These are phyloP conservation scores for Grigorovia jiainica DNA, from an alignment of 805 yeast genomes.

Conservation along the genomic window DNA sequence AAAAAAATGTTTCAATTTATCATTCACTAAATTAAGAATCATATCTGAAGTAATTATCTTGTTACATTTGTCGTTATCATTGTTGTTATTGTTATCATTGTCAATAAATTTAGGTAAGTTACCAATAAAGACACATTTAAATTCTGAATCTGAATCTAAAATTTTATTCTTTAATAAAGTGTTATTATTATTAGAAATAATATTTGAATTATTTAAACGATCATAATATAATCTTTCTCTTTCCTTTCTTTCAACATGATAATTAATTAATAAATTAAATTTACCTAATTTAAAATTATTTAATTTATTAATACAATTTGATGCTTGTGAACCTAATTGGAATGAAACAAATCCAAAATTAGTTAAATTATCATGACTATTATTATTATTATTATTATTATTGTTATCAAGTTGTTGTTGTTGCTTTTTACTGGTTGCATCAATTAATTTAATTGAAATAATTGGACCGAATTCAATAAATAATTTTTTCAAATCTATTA, in stretches of 20 bases:
- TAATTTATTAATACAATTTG: slow-evolving; percentile 47
- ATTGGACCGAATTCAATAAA: slow-evolving; percentile 36
- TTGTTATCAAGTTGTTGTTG: too few species aligned
- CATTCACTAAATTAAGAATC: slow-evolving; percentile 35
- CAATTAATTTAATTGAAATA: slow-evolving; percentile 38
- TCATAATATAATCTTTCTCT: slow-evolving; percentile 34
- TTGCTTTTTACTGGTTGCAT: too few species aligned
- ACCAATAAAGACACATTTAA: slow-evolving; percentile 45
- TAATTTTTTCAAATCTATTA: slow-evolving; percentile 31
- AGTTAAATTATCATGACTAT: slow-evolving; percentile 21
- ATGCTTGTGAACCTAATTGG: slow-evolving; percentile 47
- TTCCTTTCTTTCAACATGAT: slow-evolving; percentile 57
- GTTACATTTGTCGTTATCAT: slow-evolving; percentile 19
- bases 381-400: slow-evolving; percentile 2
- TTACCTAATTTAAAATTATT: slow-evolving; percentile 33
- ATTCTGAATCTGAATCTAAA: slow-evolving; percentile 33
- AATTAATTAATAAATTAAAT: slow-evolving; percentile 41
- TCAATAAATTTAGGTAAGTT: slow-evolving; percentile 37
- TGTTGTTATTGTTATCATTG: slow-evolving; percentile 23
- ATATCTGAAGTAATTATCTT: slow-evolving; percentile 12
- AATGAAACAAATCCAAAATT: slow-evolving; percentile 66
- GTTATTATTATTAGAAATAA: neutral
- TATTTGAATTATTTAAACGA: slow-evolving; percentile 14
- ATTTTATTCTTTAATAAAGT: too few species aligned
- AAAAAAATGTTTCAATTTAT: slow-evolving; percentile 37